Percentiles rank a stretch among this genome's conserved stretches.
These are phyloP conservation scores for Malus sieversii DNA, from an alignment of 306 rosid genomes.

Conservation along the genomic window DNA sequence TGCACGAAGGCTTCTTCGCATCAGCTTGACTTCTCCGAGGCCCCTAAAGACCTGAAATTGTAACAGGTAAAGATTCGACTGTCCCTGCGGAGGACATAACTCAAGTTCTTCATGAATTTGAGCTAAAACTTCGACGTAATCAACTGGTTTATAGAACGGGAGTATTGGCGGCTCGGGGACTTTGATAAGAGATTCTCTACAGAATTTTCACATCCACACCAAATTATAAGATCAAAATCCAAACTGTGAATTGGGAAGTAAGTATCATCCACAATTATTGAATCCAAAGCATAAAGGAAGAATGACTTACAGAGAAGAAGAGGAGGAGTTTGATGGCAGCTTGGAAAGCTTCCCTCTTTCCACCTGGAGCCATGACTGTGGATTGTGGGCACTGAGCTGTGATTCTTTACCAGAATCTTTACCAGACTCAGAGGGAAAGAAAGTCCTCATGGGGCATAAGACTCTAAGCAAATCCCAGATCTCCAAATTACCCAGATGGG, in stretches of 20 bases:
- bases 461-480: slow-evolving; percentile 66
- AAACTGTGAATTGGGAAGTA: not conserved
- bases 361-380: slow-evolving; percentile 94
- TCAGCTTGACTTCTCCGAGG: slow-evolving; percentile 70
- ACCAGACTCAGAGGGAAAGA: slow-evolving; percentile 68
- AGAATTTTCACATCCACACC: slow-evolving; percentile 21
- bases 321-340: slow-evolving; percentile 47
- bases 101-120: slow-evolving; percentile 96
- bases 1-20: slow-evolving; percentile 79
- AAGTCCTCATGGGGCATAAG: slow-evolving; percentile 79
- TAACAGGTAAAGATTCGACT: slow-evolving; percentile 67
- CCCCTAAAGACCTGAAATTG: slow-evolving; percentile 86
- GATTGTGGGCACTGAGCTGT: slow-evolving; percentile 66
- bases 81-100: slow-evolving; percentile 57
- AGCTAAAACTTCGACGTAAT: slow-evolving; percentile 83
- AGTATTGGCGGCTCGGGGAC: slow-evolving; percentile 72
- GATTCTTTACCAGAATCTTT: slow-evolving; percentile 68
- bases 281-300: not conserved
- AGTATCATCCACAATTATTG: not conserved
- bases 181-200: slow-evolving; percentile 84
- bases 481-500: slow-evolving; percentile 56
- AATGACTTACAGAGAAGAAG: slow-evolving; percentile 69
- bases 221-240: not conserved
- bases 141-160: slow-evolving; percentile 68
- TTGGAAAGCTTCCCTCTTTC: slow-evolving; percentile 84